Percentiles rank a stretch among this genome's conserved stretches.
Conservation (phyloP, 2,329 filamentous ascomycete species). For the Pezicula radicicola region DNA sequence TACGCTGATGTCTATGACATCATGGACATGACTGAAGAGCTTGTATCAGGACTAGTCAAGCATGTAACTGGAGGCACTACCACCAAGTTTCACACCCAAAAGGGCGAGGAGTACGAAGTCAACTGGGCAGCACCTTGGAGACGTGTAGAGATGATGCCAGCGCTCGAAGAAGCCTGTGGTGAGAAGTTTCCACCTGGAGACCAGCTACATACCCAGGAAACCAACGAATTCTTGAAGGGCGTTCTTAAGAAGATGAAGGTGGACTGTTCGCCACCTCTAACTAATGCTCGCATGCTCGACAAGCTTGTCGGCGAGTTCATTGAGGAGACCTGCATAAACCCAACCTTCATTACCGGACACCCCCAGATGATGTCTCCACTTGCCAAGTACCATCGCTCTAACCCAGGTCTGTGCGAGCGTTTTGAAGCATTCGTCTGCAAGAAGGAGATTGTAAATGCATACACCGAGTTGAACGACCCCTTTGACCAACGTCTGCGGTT, state of each 20-base stretch:
- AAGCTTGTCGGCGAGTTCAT: conserved; percentile 93
- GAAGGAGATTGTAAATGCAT: conserved; percentile 93
- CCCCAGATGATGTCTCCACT: conserved; percentile 89
- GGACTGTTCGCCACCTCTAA: conserved; percentile 85
- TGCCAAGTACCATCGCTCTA: conserved; percentile 87
- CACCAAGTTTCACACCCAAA: conserved; percentile 83
- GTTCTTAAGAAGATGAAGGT: conserved; percentile 88
- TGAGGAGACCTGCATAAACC: conserved; percentile 90
- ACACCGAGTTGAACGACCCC: conserved; percentile 97
- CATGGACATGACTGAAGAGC: conserved; percentile 87
- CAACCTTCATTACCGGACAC: conserved; percentile 87
- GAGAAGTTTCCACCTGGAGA: conserved; percentile 92
- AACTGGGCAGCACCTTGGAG: conserved; percentile 97
- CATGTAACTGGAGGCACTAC: conserved; percentile 80
- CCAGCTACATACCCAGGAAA: conserved; percentile 83
- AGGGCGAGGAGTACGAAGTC: conserved; percentile 82
- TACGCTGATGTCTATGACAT: conserved; percentile 91
- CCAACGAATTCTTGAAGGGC: conserved; percentile 80
- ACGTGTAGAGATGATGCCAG: conserved; percentile 92
- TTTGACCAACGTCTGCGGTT: conserved; percentile 90
- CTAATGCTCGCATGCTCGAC: conserved; percentile 95
- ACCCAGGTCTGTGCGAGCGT: conserved; percentile 85
- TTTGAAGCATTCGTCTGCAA: conserved; percentile 97
- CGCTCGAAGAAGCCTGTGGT: conserved; percentile 82
- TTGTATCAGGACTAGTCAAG: conserved; percentile 87